Conservation (phyloP, 1,284 basidiomycete species). For the Irpex sp. region DNA sequence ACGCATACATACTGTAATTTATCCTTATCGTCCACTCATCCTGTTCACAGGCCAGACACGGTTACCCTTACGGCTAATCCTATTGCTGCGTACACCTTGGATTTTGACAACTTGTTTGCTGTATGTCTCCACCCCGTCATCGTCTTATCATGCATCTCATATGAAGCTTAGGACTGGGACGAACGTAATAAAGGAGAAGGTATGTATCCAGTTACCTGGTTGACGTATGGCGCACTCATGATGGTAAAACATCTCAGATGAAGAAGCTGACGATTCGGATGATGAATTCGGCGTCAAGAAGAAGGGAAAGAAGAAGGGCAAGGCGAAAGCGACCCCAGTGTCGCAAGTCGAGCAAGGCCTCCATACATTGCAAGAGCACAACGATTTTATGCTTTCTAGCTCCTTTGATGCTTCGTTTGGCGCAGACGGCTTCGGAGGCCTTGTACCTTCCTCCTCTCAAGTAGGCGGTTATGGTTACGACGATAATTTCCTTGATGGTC, state of each 20-base stretch:
- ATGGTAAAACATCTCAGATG: neutral
- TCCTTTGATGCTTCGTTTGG: slow-evolving; percentile 62
- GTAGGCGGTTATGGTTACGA: slow-evolving; percentile 44
- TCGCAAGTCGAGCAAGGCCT: slow-evolving; percentile 38
- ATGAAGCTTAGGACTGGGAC: slow-evolving; percentile 54
- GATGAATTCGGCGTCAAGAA: slow-evolving; percentile 45
- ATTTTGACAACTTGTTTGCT: slow-evolving; percentile 64
- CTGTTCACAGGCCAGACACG: slow-evolving; percentile 44
- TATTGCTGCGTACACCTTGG: slow-evolving; percentile 45
- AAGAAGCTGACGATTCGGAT: slow-evolving; percentile 36
- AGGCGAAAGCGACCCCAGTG: slow-evolving; percentile 19
- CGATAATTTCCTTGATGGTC: slow-evolving; percentile 54
- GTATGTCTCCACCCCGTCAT: slow-evolving; percentile 37
- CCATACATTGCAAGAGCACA: slow-evolving; percentile 67
- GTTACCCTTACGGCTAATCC: slow-evolving; percentile 60
- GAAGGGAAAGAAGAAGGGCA: slow-evolving; percentile 30
- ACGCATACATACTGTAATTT: slow-evolving; percentile 14
- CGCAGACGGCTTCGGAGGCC: slow-evolving; percentile 30
- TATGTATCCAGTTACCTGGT: neutral
- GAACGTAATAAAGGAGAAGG: slow-evolving; percentile 25
- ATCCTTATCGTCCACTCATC: neutral
- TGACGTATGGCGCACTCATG: neutral
- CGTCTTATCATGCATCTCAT: neutral
- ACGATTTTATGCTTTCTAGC: slow-evolving; percentile 59
- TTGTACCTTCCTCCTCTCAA: slow-evolving; percentile 55